phyloP scores from a whole-genome alignment of 2,329 filamentous ascomycete species.

The Monosporascus sp. region DNA sequence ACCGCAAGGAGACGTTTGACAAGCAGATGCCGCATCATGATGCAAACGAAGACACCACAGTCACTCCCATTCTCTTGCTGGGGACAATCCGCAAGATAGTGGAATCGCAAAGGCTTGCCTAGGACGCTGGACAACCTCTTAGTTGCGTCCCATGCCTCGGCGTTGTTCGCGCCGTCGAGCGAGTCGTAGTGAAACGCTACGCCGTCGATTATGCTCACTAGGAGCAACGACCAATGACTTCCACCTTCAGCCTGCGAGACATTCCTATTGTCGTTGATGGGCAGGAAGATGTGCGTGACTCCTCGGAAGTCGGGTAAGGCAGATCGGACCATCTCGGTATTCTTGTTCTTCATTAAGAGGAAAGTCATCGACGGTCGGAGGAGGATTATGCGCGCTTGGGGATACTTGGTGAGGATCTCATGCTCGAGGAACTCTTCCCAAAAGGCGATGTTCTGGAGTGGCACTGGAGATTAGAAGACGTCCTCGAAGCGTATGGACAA shows the following conservation, averaged over 20 bases:
- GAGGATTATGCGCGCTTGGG: slow-evolving; percentile 80
- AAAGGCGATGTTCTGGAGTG: slow-evolving; percentile 79
- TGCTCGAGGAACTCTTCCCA: slow-evolving; percentile 97
- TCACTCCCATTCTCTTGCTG: slow-evolving; percentile 91
- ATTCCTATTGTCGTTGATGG: slow-evolving; percentile 84
- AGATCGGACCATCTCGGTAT: slow-evolving; percentile 50
- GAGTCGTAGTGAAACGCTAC: slow-evolving; percentile 97
- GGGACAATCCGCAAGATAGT: slow-evolving; percentile 78
- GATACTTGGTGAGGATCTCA: slow-evolving; percentile 75
- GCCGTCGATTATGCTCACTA: slow-evolving; percentile 83
- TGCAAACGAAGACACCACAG: slow-evolving; percentile 93
- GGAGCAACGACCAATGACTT: slow-evolving; percentile 88
- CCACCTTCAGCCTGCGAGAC: slow-evolving; percentile 78
- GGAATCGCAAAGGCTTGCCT: slow-evolving; percentile 62
- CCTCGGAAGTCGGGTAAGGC: slow-evolving; percentile 76
- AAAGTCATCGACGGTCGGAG: slow-evolving; percentile 91
- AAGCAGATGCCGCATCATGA: slow-evolving; percentile 91
- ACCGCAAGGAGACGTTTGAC: slow-evolving; percentile 76
- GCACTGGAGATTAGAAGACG: slow-evolving; percentile 18
- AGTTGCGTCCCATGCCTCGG: slow-evolving; percentile 66
- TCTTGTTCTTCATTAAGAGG: slow-evolving; percentile 72
- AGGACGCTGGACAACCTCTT: slow-evolving; percentile 67
- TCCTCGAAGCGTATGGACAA: slow-evolving; percentile 1
- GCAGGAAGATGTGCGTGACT: slow-evolving; percentile 90
- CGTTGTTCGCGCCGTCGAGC: slow-evolving; percentile 67